Evolutionary conservation across 345 rosid species (phyloP).

Genomic region (Eucalyptus cloeziana): DNA sequence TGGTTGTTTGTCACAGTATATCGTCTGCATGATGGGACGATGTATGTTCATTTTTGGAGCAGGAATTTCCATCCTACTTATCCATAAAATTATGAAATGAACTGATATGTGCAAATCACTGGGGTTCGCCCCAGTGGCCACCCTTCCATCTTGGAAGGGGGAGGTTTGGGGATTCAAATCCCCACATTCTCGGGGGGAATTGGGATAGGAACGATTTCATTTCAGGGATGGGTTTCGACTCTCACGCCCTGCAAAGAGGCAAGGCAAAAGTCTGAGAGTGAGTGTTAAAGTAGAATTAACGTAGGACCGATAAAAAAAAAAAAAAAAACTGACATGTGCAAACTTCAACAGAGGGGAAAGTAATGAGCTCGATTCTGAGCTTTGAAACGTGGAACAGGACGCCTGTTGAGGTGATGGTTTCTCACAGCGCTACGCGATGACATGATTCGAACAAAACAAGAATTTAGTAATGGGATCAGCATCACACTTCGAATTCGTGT

Average conservation of each 20-base stretch:
- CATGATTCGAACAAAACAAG: accelerated
- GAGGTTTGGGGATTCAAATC: too few species aligned
- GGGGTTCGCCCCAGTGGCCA: too few species aligned
- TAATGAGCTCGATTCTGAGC: not conserved
- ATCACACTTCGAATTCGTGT: not conserved
- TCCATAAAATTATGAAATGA: not conserved
- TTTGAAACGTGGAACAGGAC: not conserved
- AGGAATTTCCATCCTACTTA: not conserved
- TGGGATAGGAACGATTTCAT: too few species aligned
- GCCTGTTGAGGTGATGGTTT: not conserved
- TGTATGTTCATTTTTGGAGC: not conserved
- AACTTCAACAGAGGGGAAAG: not conserved
- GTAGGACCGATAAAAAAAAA: too few species aligned
- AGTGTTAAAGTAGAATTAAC: too few species aligned
- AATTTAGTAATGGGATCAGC: not conserved
- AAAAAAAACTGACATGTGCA: not conserved
- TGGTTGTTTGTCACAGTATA: not conserved
- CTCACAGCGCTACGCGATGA: not conserved
- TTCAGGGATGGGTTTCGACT: too few species aligned
- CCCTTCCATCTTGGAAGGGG: too few species aligned
- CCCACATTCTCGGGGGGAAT: too few species aligned
- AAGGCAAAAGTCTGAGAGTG: too few species aligned
- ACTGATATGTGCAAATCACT: not conserved
- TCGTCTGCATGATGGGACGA: not conserved
- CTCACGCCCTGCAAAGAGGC: too few species aligned